A percentile compares a stretch with the other conserved stretches of the same genome.
phyloP scores from a whole-genome alignment of 2,329 filamentous ascomycete genomes.

The Aureobasidium musti region DNA sequence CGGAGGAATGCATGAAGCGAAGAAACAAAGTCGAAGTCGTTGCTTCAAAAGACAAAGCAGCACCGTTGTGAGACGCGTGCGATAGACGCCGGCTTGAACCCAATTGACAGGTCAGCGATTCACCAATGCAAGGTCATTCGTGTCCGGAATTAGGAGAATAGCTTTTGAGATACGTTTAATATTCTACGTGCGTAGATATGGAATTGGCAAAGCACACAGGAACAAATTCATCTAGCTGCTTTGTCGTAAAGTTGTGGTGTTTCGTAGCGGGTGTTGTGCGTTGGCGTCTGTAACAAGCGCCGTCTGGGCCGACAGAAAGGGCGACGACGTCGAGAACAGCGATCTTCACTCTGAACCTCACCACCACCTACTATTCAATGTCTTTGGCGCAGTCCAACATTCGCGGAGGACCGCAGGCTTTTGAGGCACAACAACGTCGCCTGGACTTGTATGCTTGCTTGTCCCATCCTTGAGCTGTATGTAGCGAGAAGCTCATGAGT shows the following conservation, averaged over 20 bases:
- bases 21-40: slow-evolving; percentile 1
- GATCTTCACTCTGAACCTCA: neutral
- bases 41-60: slow-evolving; percentile 2
- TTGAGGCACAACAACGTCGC: slow-evolving; percentile 29
- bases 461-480: neutral
- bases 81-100: slow-evolving; percentile 26
- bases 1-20: slow-evolving; percentile 15
- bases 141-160: neutral
- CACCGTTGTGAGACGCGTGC: slow-evolving; percentile 21
- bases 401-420: slow-evolving; percentile 19
- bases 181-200: slow-evolving; percentile 20
- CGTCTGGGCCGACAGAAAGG: neutral
- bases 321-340: neutral
- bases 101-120: slow-evolving; percentile 24
- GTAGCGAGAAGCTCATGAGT: slow-evolving; percentile 24
- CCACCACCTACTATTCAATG: neutral
- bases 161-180: neutral
- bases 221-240: slow-evolving; percentile 16
- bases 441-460: slow-evolving; percentile 31
- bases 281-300: slow-evolving; percentile 17
- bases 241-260: neutral
- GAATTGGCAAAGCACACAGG: slow-evolving; percentile 10
- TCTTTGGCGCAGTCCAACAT: slow-evolving; percentile 24
- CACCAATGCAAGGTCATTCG: slow-evolving; percentile 2
- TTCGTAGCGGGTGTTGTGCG: neutral